These are phyloP conservation scores for Penicillium brasilianum DNA, from an alignment of 2,329 filamentous ascomycete species.

Conservation along the genomic window DNA sequence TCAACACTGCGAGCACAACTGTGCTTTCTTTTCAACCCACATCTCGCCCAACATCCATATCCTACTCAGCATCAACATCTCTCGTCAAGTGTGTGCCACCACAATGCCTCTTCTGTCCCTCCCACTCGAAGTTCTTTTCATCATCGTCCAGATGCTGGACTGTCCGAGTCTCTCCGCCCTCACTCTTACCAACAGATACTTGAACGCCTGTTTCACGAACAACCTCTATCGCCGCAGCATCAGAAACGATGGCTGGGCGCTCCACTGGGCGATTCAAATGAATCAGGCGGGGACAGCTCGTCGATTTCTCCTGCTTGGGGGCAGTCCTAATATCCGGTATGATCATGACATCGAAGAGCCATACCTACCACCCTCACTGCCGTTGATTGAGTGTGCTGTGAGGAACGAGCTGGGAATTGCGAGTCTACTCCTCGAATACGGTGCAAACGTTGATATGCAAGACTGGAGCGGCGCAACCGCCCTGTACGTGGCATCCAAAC, in stretches of 20 bases:
- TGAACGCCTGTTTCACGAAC: background rate
- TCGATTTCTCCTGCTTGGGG: background rate
- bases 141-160: background rate
- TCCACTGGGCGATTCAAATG: background rate
- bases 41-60: background rate
- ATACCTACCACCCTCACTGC: too few species aligned
- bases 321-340: too few species aligned
- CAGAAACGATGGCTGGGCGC: background rate
- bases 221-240: background rate
- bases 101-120: background rate
- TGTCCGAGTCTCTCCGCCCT: background rate
- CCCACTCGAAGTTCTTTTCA: background rate
- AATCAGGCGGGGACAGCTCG: background rate
- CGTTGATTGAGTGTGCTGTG: too few species aligned
- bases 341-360: too few species aligned
- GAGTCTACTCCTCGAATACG: too few species aligned
- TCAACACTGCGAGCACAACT: background rate
- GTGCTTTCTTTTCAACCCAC: background rate
- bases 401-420: too few species aligned
- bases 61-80: background rate
- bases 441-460: too few species aligned
- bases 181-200: background rate
- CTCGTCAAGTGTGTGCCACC: background rate
- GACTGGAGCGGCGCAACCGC: too few species aligned
- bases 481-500: too few species aligned